A percentile compares a stretch with the other conserved stretches of the same genome.
Evolutionary conservation across 2,329 filamentous ascomycete genomes (phyloP).

Genomic region (Xylaria hypoxylon): DNA sequence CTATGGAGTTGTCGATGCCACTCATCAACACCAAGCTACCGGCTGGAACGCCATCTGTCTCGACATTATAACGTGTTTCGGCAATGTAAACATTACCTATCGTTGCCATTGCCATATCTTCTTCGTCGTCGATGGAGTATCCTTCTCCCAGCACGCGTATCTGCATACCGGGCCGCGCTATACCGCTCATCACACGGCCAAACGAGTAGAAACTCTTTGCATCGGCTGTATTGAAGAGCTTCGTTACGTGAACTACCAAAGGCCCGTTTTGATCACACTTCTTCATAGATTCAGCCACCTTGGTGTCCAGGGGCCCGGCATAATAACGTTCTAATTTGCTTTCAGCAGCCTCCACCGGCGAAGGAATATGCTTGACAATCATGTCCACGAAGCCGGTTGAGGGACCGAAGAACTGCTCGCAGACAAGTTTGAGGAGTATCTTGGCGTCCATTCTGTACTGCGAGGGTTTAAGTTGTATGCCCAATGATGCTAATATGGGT

Average conservation of each 20-base stretch:
- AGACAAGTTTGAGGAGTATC: slow-evolving; percentile 87
- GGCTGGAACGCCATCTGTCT: slow-evolving; percentile 90
- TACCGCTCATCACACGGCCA: slow-evolving; percentile 92
- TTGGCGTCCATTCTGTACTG: slow-evolving; percentile 93
- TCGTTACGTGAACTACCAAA: slow-evolving; percentile 90
- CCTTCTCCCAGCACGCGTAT: slow-evolving; percentile 94
- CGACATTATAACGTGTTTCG: slow-evolving; percentile 92
- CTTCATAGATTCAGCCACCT: slow-evolving; percentile 82
- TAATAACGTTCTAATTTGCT: slow-evolving; percentile 87
- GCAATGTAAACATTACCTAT: slow-evolving; percentile 90
- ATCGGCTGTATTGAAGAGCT: slow-evolving; percentile 89
- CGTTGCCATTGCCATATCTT: slow-evolving; percentile 92
- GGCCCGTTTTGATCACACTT: slow-evolving; percentile 90
- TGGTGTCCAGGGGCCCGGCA: slow-evolving; percentile 87
- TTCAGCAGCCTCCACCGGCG: slow-evolving; percentile 81
- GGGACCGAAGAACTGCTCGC: slow-evolving; percentile 93
- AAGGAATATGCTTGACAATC: slow-evolving; percentile 89
- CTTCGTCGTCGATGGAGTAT: slow-evolving; percentile 96
- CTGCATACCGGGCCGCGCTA: slow-evolving; percentile 81
- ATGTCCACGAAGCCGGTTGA: slow-evolving; percentile 95
- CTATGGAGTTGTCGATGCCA: slow-evolving; percentile 96
- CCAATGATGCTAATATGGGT: slow-evolving; percentile 79
- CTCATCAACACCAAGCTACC: slow-evolving; percentile 93
- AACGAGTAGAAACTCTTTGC: slow-evolving; percentile 93
- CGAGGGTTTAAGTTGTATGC: slow-evolving; percentile 89